These are phyloP conservation scores for Populus hybrid DNA, from an alignment of 441 rosid genomes.

Conservation along the genomic window DNA sequence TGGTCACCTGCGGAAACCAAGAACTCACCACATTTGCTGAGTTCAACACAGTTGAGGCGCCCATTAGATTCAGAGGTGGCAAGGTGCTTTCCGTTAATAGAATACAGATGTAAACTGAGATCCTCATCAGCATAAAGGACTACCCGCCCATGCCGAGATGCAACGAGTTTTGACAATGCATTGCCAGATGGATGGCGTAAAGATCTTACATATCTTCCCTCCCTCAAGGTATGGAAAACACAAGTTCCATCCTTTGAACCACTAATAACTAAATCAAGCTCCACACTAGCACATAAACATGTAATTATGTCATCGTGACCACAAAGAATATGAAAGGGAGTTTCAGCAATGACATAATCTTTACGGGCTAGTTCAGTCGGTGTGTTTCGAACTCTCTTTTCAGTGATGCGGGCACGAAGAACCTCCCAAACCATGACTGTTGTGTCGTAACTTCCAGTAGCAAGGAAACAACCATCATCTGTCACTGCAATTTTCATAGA, in stretches of 20 bases:
- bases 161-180: conserved; percentile 85
- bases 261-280: conserved; percentile 95
- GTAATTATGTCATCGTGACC: conserved; percentile 98
- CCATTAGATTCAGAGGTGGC: conserved; percentile 95
- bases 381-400: conserved; percentile 60
- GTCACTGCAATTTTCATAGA: conserved; percentile 57
- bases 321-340: conserved; percentile 94
- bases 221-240: conserved; percentile 82
- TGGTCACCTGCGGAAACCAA: conserved; percentile 97
- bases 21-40: conserved; percentile 86
- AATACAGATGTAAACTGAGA: conserved; percentile 87
- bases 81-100: conserved; percentile 92
- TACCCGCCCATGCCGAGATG: conserved; percentile 80
- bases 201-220: conserved; percentile 94
- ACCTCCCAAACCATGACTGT: conserved; percentile 99
- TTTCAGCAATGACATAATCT: conserved; percentile 72
- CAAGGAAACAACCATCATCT: conserved; percentile 84
- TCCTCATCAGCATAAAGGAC: conserved; percentile 87
- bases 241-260: conserved; percentile 99
- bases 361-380: conserved; percentile 60
- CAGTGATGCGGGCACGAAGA: conserved; percentile 52
- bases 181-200: conserved; percentile 82
- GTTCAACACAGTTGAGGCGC: conserved; percentile 89
- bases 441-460: conserved; percentile 98
- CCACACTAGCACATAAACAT: conserved; percentile 76